Base-by-base conservation (phyloP, 305 asterid species). In the Solanum hybrid region DNA sequence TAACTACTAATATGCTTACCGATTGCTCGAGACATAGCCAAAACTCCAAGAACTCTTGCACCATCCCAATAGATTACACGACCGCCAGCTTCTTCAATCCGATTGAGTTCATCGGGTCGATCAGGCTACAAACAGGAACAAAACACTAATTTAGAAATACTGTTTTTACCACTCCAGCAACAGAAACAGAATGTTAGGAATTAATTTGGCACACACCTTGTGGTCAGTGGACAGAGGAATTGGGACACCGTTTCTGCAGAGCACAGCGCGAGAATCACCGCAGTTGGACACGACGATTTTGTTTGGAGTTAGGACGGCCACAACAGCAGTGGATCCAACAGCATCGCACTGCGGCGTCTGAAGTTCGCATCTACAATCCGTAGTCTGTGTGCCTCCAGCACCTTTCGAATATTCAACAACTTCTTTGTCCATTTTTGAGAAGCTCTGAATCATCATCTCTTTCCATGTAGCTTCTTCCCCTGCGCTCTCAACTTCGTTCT, bases 291-390 rank as follows among this genome's bases (percentile, higher is more conserved):
- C 98, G 29, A 95, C 81, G 38, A 95, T 93, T 89, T 93, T 93
- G 24, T 92, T 93, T 3, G 95, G 96, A 6, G 96, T 91, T 34
- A 95, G 92, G 2, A 95, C 92, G 22, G 97, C 94, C 34, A 95
- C 96, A 4, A 95, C 97, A 32, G 97, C 98, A 80, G 98, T 95
- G 88, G 98, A 95, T 51, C 98, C 98, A 37, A 95, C 98, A 29
- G 96, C 96, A 87, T 95, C 98, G 88, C 95, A 94, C 92, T 95
- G 95, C 2, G 95, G 97, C 1, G 95, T 93, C 89, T 91, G 94
- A 45, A 94, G 94, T 89, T 93, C 98, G 92, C 98, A 95, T 84
- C 98, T 93, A 90, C 98, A 95, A 64, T 90, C 38, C 38, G 91
- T 80, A 66, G 45, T 29, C 76, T 45, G 22, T 13, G 5, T 89